Evolutionary conservation across 139 green algal species (phyloP).

Genomic region (Chara braunii): DNA sequence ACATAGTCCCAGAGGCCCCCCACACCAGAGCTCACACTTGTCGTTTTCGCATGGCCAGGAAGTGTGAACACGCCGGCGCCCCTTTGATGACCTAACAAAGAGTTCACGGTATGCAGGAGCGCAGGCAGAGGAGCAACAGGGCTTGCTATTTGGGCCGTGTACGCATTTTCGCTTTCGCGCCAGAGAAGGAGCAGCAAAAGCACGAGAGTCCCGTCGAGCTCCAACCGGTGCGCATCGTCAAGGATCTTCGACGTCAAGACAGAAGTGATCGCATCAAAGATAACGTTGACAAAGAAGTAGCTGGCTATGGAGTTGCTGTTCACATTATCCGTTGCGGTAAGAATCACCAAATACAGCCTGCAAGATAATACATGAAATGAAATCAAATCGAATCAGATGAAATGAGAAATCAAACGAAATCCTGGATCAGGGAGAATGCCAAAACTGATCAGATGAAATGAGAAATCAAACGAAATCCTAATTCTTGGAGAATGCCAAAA

Average conservation of each 20-base stretch:
- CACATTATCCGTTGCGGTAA: conserved; percentile 28
- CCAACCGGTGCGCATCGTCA: conserved; percentile 14
- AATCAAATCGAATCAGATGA: background rate
- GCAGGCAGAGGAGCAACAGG: conserved; percentile 6
- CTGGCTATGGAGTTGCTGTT: conserved; percentile 22
- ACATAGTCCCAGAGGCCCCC: too few relatives aligned
- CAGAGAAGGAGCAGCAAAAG: conserved; percentile 36
- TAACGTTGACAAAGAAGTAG: conserved; percentile 24
- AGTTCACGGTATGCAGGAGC: conserved; percentile 11
- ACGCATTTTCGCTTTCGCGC: conserved; percentile 17
- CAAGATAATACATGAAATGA: background rate
- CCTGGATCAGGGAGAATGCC: too few relatives aligned
- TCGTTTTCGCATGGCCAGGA: too few relatives aligned
- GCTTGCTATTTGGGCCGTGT: conserved; percentile 4
- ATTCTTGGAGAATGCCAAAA: too few relatives aligned
- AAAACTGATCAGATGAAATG: too few relatives aligned
- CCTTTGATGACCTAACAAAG: too few relatives aligned
- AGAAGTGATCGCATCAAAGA: conserved; percentile 17
- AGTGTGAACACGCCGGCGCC: too few relatives aligned
- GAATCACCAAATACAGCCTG: conserved; percentile 31
- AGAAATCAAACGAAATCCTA: too few relatives aligned
- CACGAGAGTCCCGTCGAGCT: conserved; percentile 22
- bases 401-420: too few relatives aligned
- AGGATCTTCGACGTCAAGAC: conserved; percentile 18
- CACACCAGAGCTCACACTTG: too few relatives aligned